Base-by-base conservation (phyloP, 371 early-diverging fungal genomes). In the Mortierella sp. region DNA sequence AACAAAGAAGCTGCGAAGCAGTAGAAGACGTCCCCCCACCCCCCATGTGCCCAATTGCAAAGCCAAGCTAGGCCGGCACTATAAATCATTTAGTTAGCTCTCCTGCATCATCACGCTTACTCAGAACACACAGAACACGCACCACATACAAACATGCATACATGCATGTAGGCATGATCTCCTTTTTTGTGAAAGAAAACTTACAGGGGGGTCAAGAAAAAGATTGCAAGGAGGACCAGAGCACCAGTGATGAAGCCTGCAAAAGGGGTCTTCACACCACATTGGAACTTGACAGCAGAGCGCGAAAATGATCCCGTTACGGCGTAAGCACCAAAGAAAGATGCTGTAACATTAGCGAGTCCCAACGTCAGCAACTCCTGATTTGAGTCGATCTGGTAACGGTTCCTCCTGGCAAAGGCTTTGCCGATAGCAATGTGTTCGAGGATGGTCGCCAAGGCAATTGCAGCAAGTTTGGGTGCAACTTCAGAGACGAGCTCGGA, bases 241-340 rank as follows among this genome's bases (percentile, higher is more conserved):
- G 89, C 78, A 1, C 93, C 95, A 0, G 96, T 95, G 88, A 96
- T 87, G 48, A 96, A 85, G 34, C 95, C 95, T 9, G 94, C 91
- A 16, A 95, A 83, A 0, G 98, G 97, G 0, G 97, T 94, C 73
- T 92, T 91, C 78, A 90, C 90, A 2, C 88, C 88, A 42, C 84
- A 81, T 42, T 87, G 88, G 73, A 89, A 80, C 88, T 95, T 95
- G 82, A 97, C 93, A 34, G 96, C 95, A 0, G 95, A 93, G 45
- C 98, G 94, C 7, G 96, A 95, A 88, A 98, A 97, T 4, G 96
- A 95, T 48, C 97, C 97, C 34, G 97, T 96, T 3, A 94, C 92
- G 8, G 97, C 95, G 89, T 93, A 96, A 0, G 94, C 94, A 48
- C 94, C 93, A 87, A 97, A 94, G 89, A 97, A 96, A 2, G 95